Evolutionary conservation across 768 basidiomycete species (phyloP).

Genomic region (Arthromyces matolae): DNA sequence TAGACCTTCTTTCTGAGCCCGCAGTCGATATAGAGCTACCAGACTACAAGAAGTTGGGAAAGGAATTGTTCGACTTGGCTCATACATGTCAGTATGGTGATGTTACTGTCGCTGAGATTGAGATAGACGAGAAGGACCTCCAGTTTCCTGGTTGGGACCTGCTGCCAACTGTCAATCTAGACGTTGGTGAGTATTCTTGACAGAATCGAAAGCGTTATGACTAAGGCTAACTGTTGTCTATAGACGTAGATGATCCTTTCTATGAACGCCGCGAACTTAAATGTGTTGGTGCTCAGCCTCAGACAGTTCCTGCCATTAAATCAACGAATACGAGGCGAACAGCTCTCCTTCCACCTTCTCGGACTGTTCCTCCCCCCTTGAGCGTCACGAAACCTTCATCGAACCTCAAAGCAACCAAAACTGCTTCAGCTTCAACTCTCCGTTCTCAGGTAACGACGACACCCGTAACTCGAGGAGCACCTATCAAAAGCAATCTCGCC

Average conservation of each 20-base stretch:
- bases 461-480: not conserved
- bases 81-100: slow-evolving; percentile 33
- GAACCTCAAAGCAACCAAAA: not conserved
- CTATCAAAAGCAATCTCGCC: not conserved
- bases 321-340: too few species aligned
- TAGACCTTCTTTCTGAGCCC: slow-evolving; percentile 42
- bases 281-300: not conserved
- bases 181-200: slow-evolving; percentile 21
- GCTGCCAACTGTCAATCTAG: slow-evolving; percentile 24
- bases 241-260: slow-evolving; percentile 30
- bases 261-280: slow-evolving; percentile 4
- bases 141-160: slow-evolving; percentile 26
- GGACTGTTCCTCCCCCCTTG: not conserved
- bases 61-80: slow-evolving; percentile 30
- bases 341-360: too few species aligned
- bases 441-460: not conserved
- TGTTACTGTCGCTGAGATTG: slow-evolving; percentile 25
- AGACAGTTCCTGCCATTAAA: slow-evolving; percentile 1
- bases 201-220: too few species aligned
- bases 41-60: slow-evolving; percentile 39
- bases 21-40: slow-evolving; percentile 44
- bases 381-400: not conserved
- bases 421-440: not conserved
- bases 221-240: too few species aligned
- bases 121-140: slow-evolving; percentile 22